Evolutionary conservation across 139 green algal species (phyloP), one percentile per base, ranked within the genome.

Genomic region (Yamagishiella unicocca): DNA sequence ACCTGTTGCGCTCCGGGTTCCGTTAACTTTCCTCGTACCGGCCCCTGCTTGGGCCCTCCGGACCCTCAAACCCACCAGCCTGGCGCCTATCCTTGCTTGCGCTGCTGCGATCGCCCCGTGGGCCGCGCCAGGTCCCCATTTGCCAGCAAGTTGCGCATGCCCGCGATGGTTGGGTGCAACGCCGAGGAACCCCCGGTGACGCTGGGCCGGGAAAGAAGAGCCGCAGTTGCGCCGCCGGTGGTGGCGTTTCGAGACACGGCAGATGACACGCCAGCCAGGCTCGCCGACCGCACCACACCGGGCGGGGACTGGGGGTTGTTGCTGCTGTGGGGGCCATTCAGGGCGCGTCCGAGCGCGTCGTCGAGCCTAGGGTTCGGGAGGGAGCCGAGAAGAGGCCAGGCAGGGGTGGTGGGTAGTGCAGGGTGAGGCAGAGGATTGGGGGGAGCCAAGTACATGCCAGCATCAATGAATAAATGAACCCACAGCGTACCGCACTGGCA

Each of bases 301-400:
- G 7, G 7, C n/a, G 64, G 64, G n/a, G 64, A 24, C 22, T 21
- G 3, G 70, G 5, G 38, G 33, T 22, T 54, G 70, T 14, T 1
- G 66, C 66, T 14, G 66, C 70, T 31, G 72, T 43, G 43, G 45
- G 50, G 43, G 72, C 45, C 45, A 29, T 42, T 33, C 24, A 88
- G 72, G 38, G 83, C 73, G 38, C 83, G 72, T 22, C 46, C 76
- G 1, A 91, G 62, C 12, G 88, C 88, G 53, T 91, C 88, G 46
- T 91, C 88, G 35, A 91, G 66, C 66, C 82, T 89, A 75, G 17
- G 53, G 67, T 9, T 10, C n/a, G 37, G 67, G 35, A 21, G 35
- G 67, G 72, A 61, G 43, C 2, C 25, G 42, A 55, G 37, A 31
- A 6, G 21, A 35, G 8, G 66, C n/a, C n/a, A n/a, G n/a, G 33